Base-by-base conservation (phyloP, 306 rosid species). In the Cicer chorassanicum region DNA sequence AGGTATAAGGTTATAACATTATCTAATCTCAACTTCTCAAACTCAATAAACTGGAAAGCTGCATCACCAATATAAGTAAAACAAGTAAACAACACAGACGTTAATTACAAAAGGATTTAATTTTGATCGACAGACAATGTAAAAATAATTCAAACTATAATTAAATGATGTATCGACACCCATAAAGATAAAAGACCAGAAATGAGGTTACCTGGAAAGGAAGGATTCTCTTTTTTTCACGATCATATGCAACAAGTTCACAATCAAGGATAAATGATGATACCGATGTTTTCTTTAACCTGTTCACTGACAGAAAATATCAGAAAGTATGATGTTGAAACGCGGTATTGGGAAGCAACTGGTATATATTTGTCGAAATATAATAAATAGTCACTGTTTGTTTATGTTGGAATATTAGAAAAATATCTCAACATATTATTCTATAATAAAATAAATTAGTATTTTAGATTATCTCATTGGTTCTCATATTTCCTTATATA, bases 231-330 rank as follows among this genome's bases (percentile, higher is more conserved):
- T 84, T 79, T 11, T 83, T 82, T 74, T 24, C 82, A 73, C 89
- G 93, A 57, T 94, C 88, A 82, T 92, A 94, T 61, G 93, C 99
- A 85, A 92, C 99, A 72, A 94, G 77, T 85, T 94, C 97, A 77
- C 99, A 91, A 75, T 94, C 97, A 73, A 94, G 88, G 74, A 94
- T 82, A 85, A 94, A 92, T 61, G 99, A 92, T n/a, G 61, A 76
- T 64, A 92, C 92, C 66, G 83, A 66, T 71, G 96, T 13, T 86
- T 92, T 94, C 89, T 90, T 94, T 73, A 90, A 76, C 91, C 96
- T 94, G 93, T 75, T 84, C 64, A 56, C 65, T 63, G 67, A 79
- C 80, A 48, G 73, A 51, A 84, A 66, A 75, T 72, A 75, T 84
- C 80, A 91, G 77, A 67, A 78, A 65, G 34, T 6, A 50, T 6